Evolutionary conservation across 257 asterid genomes (phyloP), one percentile per base, ranked within the genome.

Genomic region (Solanum chilense): DNA sequence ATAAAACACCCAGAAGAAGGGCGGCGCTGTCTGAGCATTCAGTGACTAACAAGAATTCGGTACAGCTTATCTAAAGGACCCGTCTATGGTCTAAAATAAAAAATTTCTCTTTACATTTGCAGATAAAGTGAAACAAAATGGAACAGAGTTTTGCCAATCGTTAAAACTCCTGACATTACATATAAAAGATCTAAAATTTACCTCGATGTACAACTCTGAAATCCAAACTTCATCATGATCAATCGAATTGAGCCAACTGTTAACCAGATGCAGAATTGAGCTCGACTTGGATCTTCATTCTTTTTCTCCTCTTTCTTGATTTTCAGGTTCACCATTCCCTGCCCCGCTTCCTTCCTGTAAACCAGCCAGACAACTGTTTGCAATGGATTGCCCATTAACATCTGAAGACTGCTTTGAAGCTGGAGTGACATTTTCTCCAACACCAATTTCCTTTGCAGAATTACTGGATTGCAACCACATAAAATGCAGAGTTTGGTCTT

Each of bases 401-500:
- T 87, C 90, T 27, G 88, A 83, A 60, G 88, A 75, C 66, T 42
- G 84, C 81, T 68, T 78, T 58, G 85, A 68, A 56, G 86, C 75
- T 70, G 88, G 64, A 66, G 87, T 47, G 33, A 88, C 81, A 82
- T 58, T 88, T 88, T 88, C 92, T 56, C 64, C 83, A 85, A 69
- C 89, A 16, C 88, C 62, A 78, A 9, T 75, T 47, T 56, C 88
- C 90, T 88, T 90, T 60, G 87, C 42, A 31, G 87, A 68, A 82
- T 77, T 91, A 90, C 71, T 52, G 68, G 92, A 56, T 6, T 88
- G 70, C 49, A 91, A 73, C 99, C 99, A 97, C 90, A 21, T 60
- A 90, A 95, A 96, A 84, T 88, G 94, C 92, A 97, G 88, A 88
- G 88, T 90, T 83, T 95, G 95, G 74, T 98, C 98, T 90, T 94